Evolutionary conservation across 2,329 filamentous ascomycete species (phyloP).

Genomic region (Sporothrix pallida): DNA sequence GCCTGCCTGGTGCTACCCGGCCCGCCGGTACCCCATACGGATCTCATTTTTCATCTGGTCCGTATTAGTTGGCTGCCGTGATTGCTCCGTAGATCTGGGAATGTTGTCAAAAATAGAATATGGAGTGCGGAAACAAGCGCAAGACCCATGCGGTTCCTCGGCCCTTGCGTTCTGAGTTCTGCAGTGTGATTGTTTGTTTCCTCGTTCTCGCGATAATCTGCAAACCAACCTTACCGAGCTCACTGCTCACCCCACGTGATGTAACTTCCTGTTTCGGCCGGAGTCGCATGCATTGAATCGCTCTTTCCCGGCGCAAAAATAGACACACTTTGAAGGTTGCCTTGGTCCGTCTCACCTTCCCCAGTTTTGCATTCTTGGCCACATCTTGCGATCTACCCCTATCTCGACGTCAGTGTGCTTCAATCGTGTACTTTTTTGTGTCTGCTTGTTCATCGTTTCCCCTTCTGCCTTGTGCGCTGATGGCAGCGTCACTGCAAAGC

Average conservation of each 20-base stretch:
- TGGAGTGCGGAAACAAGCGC: neutral
- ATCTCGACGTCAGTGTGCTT: neutral
- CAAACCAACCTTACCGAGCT: neutral
- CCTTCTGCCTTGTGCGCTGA: neutral
- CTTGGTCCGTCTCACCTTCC: slow-evolving; percentile 16
- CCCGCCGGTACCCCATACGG: slow-evolving; percentile 4
- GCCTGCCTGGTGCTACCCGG: slow-evolving; percentile 23
- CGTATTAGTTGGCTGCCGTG: slow-evolving; percentile 10
- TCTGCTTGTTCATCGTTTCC: neutral
- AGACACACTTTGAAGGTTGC: neutral
- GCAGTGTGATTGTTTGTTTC: neutral
- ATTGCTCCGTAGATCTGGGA: slow-evolving; percentile 7
- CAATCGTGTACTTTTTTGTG: neutral
- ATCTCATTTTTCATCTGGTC: neutral
- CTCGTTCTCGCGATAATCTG: neutral
- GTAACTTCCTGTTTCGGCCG: slow-evolving; percentile 6
- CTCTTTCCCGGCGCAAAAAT: slow-evolving; percentile 17
- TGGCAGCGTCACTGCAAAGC: neutral
- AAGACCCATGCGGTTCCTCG: neutral
- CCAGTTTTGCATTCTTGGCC: neutral
- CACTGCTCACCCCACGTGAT: slow-evolving; percentile 1
- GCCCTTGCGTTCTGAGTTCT: slow-evolving; percentile 7
- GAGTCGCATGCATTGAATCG: neutral
- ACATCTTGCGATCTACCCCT: neutral
- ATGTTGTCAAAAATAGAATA: slow-evolving; percentile 20